Base-by-base conservation (phyloP, 1,139 yeast species). In the Zygosaccharomyces pseudobailii region DNA sequence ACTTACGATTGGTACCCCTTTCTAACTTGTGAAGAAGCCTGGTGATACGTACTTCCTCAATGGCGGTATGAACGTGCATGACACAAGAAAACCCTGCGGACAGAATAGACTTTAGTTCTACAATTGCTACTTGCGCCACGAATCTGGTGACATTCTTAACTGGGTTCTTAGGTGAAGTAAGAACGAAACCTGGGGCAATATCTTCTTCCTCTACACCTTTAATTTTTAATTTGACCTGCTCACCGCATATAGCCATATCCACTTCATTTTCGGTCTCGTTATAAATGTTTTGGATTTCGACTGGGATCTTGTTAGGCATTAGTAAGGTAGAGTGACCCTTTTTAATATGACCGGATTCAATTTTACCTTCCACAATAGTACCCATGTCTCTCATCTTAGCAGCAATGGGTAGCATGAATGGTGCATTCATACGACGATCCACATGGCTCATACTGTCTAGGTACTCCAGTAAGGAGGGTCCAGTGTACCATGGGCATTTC, bases 121-220 rank as follows among this genome's bases (percentile, higher is more conserved):
- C 96, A 71, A 92, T 87, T 50, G 97, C 97, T 56, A 92, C 80
- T 71, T 92, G 97, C 4, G 98, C 98, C 71, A 89, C 96, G 66
- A 92, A 92, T 59, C 77, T 79, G 35, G 94, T 85, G 42, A 87
- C 95, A 28, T 95, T 87, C 66, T 87, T 88, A 44, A 92, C 95
- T 36, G 99, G 99, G 67, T 80, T 80, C 69, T 80, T 80, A 54
- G 84, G 74, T 19, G 96, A 87, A 2, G 97, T 84, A 60, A 92
- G 76, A 31, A 92, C 97, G 64, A 84, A 90, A 57, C 99, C 99
- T 42, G 84, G 80, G 54, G 87, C 82, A 52, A 94, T 81, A 59
- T 92, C 97, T 71, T 94, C 98, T 74, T 92, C 98, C 70, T 92
- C 98, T 51, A 92, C 84, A 66, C 97, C 97, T 73, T 85, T 90